phyloP scores from a whole-genome alignment of 2,329 filamentous ascomycete genomes.

The Hymenoscyphus fraxineus region DNA sequence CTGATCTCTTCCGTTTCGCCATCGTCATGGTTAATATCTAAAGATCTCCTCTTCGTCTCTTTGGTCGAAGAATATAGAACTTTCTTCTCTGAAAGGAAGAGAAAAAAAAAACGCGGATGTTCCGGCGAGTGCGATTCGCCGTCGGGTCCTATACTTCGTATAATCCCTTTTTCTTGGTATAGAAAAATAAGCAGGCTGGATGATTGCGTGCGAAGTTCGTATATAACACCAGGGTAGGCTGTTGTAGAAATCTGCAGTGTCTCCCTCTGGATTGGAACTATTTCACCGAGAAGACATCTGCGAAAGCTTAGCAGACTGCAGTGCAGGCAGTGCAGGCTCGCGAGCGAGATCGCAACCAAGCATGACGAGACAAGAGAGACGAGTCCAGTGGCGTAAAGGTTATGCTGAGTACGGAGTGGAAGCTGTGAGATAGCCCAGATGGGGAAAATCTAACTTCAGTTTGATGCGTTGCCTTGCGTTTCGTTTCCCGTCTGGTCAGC shows the following conservation, averaged over 20 bases:
- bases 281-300: not conserved
- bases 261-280: no score
- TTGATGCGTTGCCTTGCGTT: no score
- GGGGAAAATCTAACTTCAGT: no score
- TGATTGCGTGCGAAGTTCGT: not conserved
- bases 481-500: no score
- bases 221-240: no score
- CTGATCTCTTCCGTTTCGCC: slow-evolving; percentile 9
- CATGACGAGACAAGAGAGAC: not conserved
- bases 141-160: not conserved
- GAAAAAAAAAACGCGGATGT: not conserved
- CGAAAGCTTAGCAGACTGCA: not conserved
- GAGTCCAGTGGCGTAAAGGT: no score
- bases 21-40: slow-evolving; percentile 6
- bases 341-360: not conserved
- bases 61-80: no score
- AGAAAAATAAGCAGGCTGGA: not conserved
- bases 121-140: not conserved
- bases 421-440: no score
- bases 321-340: not conserved
- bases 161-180: not conserved
- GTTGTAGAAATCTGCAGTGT: no score
- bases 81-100: no score
- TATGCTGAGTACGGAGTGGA: no score
- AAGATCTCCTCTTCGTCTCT: no score